Conservation (phyloP, 2,329 filamentous ascomycete genomes). For the Neurospora sp. region DNA sequence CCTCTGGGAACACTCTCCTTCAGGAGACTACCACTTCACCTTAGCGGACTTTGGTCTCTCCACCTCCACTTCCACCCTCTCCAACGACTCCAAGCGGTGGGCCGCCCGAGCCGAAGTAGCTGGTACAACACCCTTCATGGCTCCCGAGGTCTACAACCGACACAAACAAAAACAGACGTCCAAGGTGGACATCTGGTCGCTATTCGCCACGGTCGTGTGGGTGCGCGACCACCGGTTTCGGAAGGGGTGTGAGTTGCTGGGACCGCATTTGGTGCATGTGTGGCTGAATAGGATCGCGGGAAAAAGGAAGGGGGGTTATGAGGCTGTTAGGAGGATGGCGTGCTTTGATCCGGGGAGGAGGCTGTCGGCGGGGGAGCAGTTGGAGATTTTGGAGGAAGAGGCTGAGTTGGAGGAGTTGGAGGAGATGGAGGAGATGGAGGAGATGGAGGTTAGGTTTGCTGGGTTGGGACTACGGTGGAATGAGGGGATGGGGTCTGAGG, state of each 20-base stretch:
- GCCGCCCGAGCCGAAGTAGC: conserved; percentile 10
- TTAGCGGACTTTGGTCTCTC: conserved; percentile 20
- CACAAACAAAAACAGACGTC: conserved; percentile 11
- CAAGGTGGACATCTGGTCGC: conserved; percentile 23
- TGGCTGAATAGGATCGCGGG: conserved; percentile 8
- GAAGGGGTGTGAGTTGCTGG: conserved; percentile 3
- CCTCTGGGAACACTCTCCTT: conserved; percentile 12
- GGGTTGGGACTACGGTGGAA: conserved; percentile 6
- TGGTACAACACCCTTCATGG: conserved; percentile 22
- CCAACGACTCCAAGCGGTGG: not conserved
- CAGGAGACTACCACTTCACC: conserved; percentile 14
- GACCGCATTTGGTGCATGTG: conserved; percentile 9
- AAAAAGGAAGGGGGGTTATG: not conserved
- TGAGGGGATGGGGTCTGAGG: conserved; percentile 2
- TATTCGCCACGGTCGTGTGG: conserved; percentile 23
- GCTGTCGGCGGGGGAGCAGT: conserved; percentile 11
- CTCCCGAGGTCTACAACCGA: conserved; percentile 16
- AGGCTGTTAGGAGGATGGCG: conserved; percentile 12
- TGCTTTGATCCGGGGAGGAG: conserved; percentile 9
- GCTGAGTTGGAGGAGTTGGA: conserved; percentile 1
- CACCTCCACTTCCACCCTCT: conserved; percentile 3
- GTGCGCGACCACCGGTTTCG: conserved; percentile 16
- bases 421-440: conserved; percentile 1
- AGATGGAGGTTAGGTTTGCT: conserved; percentile 6
- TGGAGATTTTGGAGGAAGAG: conserved; percentile 10